phyloP scores from a whole-genome alignment of 2,329 filamentous ascomycete species.

The Neurospora sp. region DNA sequence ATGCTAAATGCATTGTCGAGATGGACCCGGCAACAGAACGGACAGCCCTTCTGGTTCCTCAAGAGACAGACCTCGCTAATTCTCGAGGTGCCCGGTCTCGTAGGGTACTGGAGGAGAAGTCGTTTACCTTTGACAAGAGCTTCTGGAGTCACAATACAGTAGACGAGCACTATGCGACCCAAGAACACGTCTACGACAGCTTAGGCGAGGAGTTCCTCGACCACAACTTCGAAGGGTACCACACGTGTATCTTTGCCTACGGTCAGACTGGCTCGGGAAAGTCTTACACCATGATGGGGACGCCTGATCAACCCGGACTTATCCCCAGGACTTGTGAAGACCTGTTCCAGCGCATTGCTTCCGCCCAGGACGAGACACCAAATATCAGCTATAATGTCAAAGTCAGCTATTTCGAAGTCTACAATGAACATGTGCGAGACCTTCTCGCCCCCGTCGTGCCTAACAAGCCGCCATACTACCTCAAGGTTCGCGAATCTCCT shows the following conservation, averaged over 20 bases:
- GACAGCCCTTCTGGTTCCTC: conserved; percentile 59
- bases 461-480: conserved; percentile 73
- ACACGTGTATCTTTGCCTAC: conserved; percentile 98
- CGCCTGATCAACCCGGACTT: conserved; percentile 71
- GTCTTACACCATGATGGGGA: conserved; percentile 98
- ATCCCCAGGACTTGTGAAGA: conserved; percentile 95
- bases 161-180: conserved; percentile 80
- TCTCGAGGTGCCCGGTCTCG: conserved; percentile 49
- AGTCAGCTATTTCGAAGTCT: conserved; percentile 98
- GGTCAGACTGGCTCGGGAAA: conserved; percentile 97
- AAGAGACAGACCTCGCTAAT: conserved; percentile 39
- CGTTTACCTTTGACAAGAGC: conserved; percentile 92
- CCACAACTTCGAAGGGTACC: conserved; percentile 98
- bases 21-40: conserved; percentile 85
- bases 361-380: conserved; percentile 63
- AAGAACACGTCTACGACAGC: conserved; percentile 88
- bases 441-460: conserved; percentile 64
- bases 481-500: conserved; percentile 94
- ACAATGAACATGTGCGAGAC: conserved; percentile 98
- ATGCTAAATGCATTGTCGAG: conserved; percentile 73
- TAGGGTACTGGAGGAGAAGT: conserved; percentile 75
- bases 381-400: conserved; percentile 96
- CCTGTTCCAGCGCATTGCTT: conserved; percentile 85
- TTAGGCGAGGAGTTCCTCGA: conserved; percentile 95
- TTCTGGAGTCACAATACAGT: conserved; percentile 86